phyloP scores from a whole-genome alignment of 257 asterid genomes.

The Jasminum sambac region DNA sequence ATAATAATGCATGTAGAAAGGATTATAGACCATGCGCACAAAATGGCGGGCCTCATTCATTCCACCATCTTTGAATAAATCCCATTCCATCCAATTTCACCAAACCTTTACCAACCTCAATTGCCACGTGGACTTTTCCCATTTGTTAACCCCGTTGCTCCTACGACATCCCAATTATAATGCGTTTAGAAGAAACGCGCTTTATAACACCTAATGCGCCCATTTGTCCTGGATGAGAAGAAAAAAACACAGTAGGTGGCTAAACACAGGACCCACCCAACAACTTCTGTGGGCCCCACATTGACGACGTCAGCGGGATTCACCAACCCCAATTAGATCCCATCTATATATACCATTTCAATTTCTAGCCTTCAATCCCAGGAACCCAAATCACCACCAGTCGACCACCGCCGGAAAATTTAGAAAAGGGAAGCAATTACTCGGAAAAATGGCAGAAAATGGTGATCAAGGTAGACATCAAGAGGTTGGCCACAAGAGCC shows the following conservation, averaged over 20 bases:
- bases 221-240: not conserved
- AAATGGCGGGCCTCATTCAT: not conserved
- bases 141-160: not conserved
- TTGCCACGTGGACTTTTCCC: conserved; percentile 20
- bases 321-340: conserved; percentile 35
- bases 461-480: conserved; percentile 59
- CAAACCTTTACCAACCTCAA: conserved; percentile 8
- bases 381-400: not conserved
- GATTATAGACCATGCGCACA: too few relatives aligned
- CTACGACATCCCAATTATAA: not conserved
- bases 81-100: not conserved
- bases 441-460: conserved; percentile 35
- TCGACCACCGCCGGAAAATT: not conserved
- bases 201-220: conserved; percentile 10
- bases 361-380: conserved; percentile 13
- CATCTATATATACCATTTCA: conserved; percentile 29
- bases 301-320: not conserved
- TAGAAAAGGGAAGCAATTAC: not conserved
- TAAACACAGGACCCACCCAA: conserved; percentile 17
- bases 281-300: conserved; percentile 24
- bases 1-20: too few relatives aligned
- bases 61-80: not conserved
- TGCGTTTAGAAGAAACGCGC: too few relatives aligned
- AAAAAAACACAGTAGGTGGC: not conserved
- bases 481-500: conserved; percentile 92